Conservation (phyloP, 2,329 filamentous ascomycete species). For the Neofusicoccum ribis region DNA sequence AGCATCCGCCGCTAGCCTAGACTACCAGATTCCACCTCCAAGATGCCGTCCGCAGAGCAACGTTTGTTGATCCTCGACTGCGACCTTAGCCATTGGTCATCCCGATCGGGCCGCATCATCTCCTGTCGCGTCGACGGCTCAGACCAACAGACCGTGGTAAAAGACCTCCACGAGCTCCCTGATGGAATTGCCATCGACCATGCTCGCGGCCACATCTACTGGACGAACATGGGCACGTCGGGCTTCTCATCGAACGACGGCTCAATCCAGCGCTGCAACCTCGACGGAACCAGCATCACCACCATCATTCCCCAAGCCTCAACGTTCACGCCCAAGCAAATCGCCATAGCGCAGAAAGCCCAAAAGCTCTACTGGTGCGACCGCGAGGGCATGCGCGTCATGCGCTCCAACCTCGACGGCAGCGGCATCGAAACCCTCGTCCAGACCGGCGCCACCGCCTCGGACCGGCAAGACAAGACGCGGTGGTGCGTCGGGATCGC, state of each 20-base stretch:
- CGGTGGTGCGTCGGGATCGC: conserved; percentile 60
- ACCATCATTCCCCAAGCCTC: conserved; percentile 46
- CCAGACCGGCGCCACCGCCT: conserved; percentile 32
- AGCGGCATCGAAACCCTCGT: conserved; percentile 41
- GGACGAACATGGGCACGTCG: conserved; percentile 28
- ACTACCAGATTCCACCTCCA: neutral
- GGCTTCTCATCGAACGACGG: conserved; percentile 39
- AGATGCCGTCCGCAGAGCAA: neutral
- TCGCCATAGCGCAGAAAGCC: conserved; percentile 34
- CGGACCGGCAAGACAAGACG: conserved; percentile 32
- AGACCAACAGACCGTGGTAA: conserved; percentile 18
- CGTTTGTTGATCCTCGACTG: conserved; percentile 22
- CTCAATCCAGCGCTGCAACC: conserved; percentile 45
- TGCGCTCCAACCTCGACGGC: conserved; percentile 39
- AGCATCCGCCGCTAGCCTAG: neutral
- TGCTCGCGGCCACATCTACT: conserved; percentile 31
- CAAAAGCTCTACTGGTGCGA: conserved; percentile 44
- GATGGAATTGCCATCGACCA: conserved; percentile 35
- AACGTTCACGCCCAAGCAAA: conserved; percentile 53
- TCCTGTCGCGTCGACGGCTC: conserved; percentile 21
- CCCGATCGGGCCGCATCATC: conserved; percentile 23
- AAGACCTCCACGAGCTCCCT: conserved; percentile 24
- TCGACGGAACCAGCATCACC: conserved; percentile 51
- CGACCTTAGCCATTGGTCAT: conserved; percentile 15
- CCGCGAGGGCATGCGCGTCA: conserved; percentile 45